phyloP scores from a whole-genome alignment of 139 green algal species.

The Volvox africanus region DNA sequence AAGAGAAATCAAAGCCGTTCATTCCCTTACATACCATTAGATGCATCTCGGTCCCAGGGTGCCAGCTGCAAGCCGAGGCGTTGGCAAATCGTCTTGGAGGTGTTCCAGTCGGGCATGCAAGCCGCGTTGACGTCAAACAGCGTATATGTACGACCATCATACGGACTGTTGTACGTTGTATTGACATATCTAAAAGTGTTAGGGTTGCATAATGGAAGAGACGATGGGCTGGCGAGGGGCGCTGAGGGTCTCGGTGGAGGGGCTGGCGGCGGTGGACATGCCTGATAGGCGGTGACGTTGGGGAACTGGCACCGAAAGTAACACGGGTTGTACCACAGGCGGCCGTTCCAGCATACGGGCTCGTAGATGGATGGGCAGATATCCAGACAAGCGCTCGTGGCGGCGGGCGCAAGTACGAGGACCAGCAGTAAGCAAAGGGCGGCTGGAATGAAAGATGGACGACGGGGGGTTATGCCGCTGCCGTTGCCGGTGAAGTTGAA shows the following conservation, averaged over 20 bases:
- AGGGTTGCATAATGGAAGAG: neutral
- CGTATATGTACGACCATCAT: slow-evolving; percentile 21
- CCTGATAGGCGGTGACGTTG: neutral
- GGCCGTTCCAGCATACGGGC: slow-evolving; percentile 20
- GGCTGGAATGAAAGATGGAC: too few relatives aligned
- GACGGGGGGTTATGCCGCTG: too few relatives aligned
- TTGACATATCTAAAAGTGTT: neutral
- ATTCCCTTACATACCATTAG: neutral
- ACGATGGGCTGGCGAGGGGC: neutral
- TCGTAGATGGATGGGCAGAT: neutral
- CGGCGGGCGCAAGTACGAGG: neutral
- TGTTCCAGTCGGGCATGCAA: slow-evolving; percentile 31
- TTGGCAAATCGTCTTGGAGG: neutral
- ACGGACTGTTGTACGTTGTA: neutral
- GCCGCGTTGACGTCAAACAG: slow-evolving; percentile 17
- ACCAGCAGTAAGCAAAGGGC: too few relatives aligned
- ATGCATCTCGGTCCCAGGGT: neutral
- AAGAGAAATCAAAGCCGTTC: too few relatives aligned
- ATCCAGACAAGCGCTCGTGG: neutral
- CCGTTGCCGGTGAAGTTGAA: too few relatives aligned
- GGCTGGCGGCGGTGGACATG: slow-evolving; percentile 1
- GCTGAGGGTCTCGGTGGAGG: neutral
- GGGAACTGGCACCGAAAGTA: slow-evolving; percentile 22
- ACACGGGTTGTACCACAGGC: slow-evolving; percentile 42
- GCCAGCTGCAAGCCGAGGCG: neutral